Conservation (phyloP, 1,284 basidiomycete species). For the Lignosus rhinocerotis region DNA sequence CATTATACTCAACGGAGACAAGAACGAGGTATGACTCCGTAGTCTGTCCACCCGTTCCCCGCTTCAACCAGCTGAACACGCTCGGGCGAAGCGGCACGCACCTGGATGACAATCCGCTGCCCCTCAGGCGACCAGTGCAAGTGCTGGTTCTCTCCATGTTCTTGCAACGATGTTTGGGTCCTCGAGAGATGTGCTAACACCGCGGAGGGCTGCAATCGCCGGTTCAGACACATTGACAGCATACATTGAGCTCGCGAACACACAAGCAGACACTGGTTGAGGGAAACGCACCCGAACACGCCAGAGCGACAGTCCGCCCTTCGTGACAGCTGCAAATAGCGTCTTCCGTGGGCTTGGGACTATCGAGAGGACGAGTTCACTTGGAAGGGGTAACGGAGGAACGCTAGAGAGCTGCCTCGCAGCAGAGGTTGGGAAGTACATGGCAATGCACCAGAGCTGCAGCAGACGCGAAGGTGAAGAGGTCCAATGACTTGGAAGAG, state of each 20-base stretch:
- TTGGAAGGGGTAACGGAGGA: constrained; percentile 64
- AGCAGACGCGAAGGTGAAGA: neutral
- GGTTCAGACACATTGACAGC: neutral
- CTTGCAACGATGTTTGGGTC: constrained; percentile 71
- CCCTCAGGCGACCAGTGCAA: constrained; percentile 83
- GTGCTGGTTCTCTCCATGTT: constrained; percentile 77
- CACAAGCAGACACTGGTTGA: neutral
- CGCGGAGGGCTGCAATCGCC: constrained; percentile 67
- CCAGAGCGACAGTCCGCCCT: constrained; percentile 74
- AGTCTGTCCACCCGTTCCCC: constrained; percentile 49
- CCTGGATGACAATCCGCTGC: constrained; percentile 76
- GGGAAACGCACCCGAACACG: constrained; percentile 71
- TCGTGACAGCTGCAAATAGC: constrained; percentile 76
- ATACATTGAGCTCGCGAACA: neutral
- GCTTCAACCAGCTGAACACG: neutral
- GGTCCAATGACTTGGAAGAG: constrained; percentile 2
- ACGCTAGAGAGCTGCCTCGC: constrained; percentile 68
- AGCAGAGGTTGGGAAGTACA: constrained; percentile 84
- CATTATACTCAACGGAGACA: constrained; percentile 64
- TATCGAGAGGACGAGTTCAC: constrained; percentile 60
- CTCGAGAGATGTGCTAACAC: constrained; percentile 75
- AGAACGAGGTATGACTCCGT: constrained; percentile 77
- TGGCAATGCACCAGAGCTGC: constrained; percentile 31
- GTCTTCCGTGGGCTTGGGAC: constrained; percentile 71
- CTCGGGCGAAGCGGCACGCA: constrained; percentile 34